These are phyloP conservation scores for Magnolia changhungtana DNA, from an alignment of 164 flowering plant genomes.

Conservation along the genomic window DNA sequence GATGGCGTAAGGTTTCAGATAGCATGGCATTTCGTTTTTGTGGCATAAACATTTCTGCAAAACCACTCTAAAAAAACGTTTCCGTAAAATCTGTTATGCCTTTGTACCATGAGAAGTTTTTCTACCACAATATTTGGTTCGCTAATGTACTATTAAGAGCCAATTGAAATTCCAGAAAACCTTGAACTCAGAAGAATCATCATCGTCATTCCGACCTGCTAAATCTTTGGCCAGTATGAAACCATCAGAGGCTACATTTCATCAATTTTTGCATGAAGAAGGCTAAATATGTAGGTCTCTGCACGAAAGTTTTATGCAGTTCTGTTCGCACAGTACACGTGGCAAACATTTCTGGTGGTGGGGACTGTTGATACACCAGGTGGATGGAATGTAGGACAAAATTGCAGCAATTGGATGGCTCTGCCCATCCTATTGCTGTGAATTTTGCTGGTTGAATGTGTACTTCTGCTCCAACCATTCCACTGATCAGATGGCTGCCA, in stretches of 20 bases:
- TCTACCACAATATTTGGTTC: too few species aligned
- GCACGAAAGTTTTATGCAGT: too few species aligned
- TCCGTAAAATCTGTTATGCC: too few species aligned
- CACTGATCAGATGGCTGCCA: too few species aligned
- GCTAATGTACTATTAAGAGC: background rate
- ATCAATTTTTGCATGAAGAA: background rate
- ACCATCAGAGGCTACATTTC: background rate
- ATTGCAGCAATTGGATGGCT: background rate
- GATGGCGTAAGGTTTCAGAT: too few species aligned
- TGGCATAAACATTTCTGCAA: too few species aligned
- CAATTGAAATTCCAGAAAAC: background rate
- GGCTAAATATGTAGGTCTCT: background rate
- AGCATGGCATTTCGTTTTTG: too few species aligned
- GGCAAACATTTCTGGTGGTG: background rate
- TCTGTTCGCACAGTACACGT: background rate
- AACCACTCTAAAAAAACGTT: too few species aligned
- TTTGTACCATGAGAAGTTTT: too few species aligned
- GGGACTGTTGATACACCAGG: background rate
- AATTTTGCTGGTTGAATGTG: too few species aligned
- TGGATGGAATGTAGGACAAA: background rate
- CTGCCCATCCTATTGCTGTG: too few species aligned
- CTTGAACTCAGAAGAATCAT: background rate
- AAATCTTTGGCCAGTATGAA: background rate
- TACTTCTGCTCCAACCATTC: too few species aligned
- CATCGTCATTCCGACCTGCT: background rate